These are phyloP conservation scores for grape (Vitis vinifera) DNA, from an alignment of 164 flowering plant species.

Conservation along the genomic window ASM3070453v1 NC_081818.1:21340501-21341000, in stretches of 20 bases:
- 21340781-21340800: slow-evolving; percentile 58
- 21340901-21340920: slow-evolving; percentile 93
- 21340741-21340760: slow-evolving; percentile 84
- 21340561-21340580: no score
- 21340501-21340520: no score
- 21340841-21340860: slow-evolving; percentile 21
- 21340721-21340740: slow-evolving; percentile 78
- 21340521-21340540: no score
- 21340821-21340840: slow-evolving; percentile 93
- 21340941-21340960: slow-evolving; percentile 33
- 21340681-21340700: slow-evolving; percentile 79
- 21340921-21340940: slow-evolving; percentile 58
- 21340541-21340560: no score
- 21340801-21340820: slow-evolving; percentile 66
- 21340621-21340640: no score
- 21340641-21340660: no score
- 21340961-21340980: slow-evolving; percentile 40
- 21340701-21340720: slow-evolving; percentile 87
- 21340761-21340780: slow-evolving; percentile 78
- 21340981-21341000: slow-evolving; percentile 39
- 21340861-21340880: slow-evolving; percentile 54
- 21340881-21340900: slow-evolving; percentile 54
- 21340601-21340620: no score
- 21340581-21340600: no score
- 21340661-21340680: slow-evolving; percentile 83